Conservation (phyloP, 352 stramenopile species). For the Phytophthora kernoviae region DNA sequence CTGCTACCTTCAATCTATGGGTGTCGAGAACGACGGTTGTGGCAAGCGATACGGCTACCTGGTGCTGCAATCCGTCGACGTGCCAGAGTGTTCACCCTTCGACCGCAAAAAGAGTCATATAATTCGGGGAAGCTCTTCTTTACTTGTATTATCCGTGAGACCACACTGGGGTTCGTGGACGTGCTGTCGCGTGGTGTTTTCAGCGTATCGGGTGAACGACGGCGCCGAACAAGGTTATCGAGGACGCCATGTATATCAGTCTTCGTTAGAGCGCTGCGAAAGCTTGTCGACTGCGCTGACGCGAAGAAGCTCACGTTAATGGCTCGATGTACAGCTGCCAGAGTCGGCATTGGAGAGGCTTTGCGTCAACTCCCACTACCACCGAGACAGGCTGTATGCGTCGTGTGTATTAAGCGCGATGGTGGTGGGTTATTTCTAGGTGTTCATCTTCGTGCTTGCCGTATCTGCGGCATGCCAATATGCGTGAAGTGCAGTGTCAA, state of each 20-base stretch:
- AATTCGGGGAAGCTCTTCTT: constrained; percentile 27
- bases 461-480: constrained; percentile 9
- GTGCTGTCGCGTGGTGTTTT: constrained; percentile 33
- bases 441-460: constrained; percentile 25
- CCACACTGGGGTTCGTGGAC: constrained; percentile 26
- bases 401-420: constrained; percentile 22
- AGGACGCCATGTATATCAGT: constrained; percentile 12
- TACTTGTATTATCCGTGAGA: constrained; percentile 30
- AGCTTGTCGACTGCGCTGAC: constrained; percentile 31
- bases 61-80: constrained; percentile 32
- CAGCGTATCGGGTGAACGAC: constrained; percentile 26
- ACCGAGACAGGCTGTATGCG: constrained; percentile 14
- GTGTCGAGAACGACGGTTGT: constrained; percentile 22
- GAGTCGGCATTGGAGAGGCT: neutral
- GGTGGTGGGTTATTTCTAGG: neutral
- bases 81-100: constrained; percentile 32
- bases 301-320: constrained; percentile 41
- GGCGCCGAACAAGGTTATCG: constrained; percentile 17
- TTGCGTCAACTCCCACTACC: constrained; percentile 2
- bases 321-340: constrained; percentile 7
- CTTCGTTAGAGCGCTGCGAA: constrained; percentile 22
- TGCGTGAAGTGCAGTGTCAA: constrained; percentile 22
- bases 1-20: constrained; percentile 29
- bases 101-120: constrained; percentile 12
- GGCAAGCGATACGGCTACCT: constrained; percentile 35